A percentile compares a stretch with the other conserved stretches of the same genome.
Conservation (phyloP, 1,139 yeast genomes). For the Suhomyces wounanorum region DNA sequence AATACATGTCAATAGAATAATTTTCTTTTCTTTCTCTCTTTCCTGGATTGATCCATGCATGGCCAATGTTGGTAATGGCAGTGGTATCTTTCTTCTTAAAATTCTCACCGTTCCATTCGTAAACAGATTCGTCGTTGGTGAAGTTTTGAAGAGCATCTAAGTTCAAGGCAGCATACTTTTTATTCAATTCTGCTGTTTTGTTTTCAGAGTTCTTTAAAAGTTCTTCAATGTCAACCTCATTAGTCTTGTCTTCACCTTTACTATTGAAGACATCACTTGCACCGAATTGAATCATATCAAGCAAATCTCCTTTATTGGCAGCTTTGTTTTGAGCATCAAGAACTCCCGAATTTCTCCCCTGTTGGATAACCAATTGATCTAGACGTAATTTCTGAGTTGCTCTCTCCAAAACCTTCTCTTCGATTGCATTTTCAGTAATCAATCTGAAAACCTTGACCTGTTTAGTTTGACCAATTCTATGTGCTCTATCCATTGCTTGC, state of each 20-base stretch:
- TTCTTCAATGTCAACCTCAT: constrained; percentile 64
- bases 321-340: constrained; percentile 43
- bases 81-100: constrained; percentile 65
- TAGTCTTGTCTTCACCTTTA: constrained; percentile 26
- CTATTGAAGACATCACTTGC: constrained; percentile 62
- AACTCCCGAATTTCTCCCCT: constrained; percentile 53
- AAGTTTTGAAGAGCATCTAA: constrained; percentile 77
- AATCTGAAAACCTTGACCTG: constrained; percentile 78
- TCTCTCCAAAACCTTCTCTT: constrained; percentile 76
- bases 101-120: constrained; percentile 85
- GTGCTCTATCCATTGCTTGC: constrained; percentile 89
- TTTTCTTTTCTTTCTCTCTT: constrained; percentile 80
- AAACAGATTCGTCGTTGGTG: constrained; percentile 64
- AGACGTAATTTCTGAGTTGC: constrained; percentile 77
- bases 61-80: constrained; percentile 43
- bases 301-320: constrained; percentile 66
- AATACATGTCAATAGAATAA: constrained; percentile 76
- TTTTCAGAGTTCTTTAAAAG: constrained; percentile 61
- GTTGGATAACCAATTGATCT: constrained; percentile 82
- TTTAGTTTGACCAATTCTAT: constrained; percentile 82
- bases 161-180: constrained; percentile 66
- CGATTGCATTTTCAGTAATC: constrained; percentile 78
- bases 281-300: constrained; percentile 81
- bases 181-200: constrained; percentile 62
- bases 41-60: constrained; percentile 71